These are phyloP conservation scores for Neltuma alba DNA, from an alignment of 306 rosid species.

Conservation along the genomic window DNA sequence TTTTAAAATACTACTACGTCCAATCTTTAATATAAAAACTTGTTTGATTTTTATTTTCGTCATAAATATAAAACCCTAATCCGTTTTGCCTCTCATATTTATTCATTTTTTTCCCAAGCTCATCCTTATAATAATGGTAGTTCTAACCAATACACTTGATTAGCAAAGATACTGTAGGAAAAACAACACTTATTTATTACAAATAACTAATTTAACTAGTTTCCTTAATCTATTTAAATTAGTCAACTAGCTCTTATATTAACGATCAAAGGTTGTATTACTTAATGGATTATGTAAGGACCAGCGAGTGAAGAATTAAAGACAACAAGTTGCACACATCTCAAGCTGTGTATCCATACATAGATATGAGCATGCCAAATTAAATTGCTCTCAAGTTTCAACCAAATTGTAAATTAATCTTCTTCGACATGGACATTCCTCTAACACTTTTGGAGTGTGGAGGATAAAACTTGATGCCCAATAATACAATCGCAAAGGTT, in stretches of 20 bases:
- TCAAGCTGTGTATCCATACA: not conserved
- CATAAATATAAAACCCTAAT: no score
- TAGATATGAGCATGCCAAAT: not conserved
- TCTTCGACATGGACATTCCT: conserved; percentile 1
- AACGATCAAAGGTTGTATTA: not conserved
- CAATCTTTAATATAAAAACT: no score
- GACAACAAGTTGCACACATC: not conserved
- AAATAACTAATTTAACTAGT: no score
- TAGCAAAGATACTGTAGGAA: no score
- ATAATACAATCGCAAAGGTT: not conserved
- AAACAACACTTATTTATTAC: no score
- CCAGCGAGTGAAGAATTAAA: not conserved
- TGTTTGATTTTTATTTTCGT: no score
- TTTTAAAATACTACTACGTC: not conserved
- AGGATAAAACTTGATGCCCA: conserved; percentile 7
- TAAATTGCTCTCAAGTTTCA: conserved; percentile 12
- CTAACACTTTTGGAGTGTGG: not conserved
- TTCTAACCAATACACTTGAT: no score
- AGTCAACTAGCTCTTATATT: no score
- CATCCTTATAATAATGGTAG: no score
- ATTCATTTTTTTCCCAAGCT: no score
- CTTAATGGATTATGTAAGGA: not conserved
- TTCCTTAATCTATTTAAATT: no score
- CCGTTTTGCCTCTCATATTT: no score
- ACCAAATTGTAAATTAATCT: not conserved